Percentiles rank a stretch among this genome's conserved stretches.
Conservation (phyloP, 148 eudicot species). For the Camellia granthamiana region DNA sequence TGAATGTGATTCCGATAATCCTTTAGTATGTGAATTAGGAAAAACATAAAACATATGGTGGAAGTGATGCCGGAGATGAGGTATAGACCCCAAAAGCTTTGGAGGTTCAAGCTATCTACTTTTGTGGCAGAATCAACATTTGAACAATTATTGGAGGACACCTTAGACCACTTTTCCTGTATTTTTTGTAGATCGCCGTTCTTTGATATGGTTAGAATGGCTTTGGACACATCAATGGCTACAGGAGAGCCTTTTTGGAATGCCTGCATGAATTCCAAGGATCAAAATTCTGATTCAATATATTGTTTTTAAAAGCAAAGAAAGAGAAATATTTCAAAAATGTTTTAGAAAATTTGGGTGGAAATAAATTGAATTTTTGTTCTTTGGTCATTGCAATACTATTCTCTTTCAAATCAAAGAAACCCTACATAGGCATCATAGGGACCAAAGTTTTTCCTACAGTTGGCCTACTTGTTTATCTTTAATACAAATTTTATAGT, state of each 20-base stretch:
- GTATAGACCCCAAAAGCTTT: constrained; percentile 18
- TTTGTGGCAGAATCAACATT: neutral
- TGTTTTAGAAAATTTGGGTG: no score
- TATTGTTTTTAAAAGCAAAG: no score
- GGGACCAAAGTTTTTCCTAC: no score
- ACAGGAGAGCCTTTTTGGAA: constrained; percentile 38
- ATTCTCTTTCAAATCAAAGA: no score
- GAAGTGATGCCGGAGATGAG: constrained; percentile 13
- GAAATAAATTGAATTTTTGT: no score
- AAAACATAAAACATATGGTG: constrained; percentile 13
- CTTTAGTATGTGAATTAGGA: neutral
- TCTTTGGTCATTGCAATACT: no score
- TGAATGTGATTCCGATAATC: neutral
- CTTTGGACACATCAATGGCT: constrained; percentile 29
- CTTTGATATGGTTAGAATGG: constrained; percentile 29
- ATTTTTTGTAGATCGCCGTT: constrained; percentile 13
- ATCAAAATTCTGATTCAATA: no score
- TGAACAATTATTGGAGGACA: neutral
- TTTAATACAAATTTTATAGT: no score
- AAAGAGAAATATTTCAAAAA: no score
- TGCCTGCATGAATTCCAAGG: constrained; percentile 26
- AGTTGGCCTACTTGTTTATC: no score
- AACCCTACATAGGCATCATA: no score
- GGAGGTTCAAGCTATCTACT: constrained; percentile 11
- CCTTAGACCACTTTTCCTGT: constrained; percentile 9